These are phyloP conservation scores for Daldinia concentrica DNA, from an alignment of 495 filamentous ascomycete species.

Conservation along the genomic window DNA sequence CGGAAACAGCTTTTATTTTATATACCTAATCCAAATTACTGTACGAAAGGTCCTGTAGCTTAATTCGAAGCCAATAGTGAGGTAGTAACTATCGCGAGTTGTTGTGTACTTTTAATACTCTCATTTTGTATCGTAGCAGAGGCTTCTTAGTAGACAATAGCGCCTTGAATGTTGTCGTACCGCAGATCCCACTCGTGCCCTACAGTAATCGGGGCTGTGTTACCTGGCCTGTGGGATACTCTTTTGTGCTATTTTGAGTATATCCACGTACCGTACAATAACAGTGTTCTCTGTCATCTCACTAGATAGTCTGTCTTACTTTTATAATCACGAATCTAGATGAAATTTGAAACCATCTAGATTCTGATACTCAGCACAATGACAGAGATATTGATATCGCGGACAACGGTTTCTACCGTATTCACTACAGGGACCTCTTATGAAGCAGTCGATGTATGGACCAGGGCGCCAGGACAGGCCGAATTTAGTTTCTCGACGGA, in stretches of 20 bases:
- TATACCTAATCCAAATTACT: background rate
- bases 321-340: background rate
- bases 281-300: background rate
- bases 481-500: background rate
- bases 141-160: background rate
- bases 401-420: conserved; percentile 22
- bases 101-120: background rate
- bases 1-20: background rate
- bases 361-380: background rate
- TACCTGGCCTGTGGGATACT: background rate
- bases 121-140: background rate
- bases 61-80: background rate
- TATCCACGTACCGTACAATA: conserved; percentile 1
- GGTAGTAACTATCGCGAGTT: background rate
- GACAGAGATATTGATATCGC: conserved; percentile 7
- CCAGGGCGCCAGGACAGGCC: conserved; percentile 6
- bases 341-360: background rate
- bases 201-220: conserved; percentile 24
- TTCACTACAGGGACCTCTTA: conserved; percentile 4
- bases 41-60: background rate
- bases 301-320: background rate
- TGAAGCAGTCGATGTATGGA: conserved; percentile 21
- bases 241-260: conserved; percentile 4
- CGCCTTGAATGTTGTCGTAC: background rate
- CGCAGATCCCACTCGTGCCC: background rate